Conservation (phyloP, 2,329 filamentous ascomycete species). For the Dactylellina haptotyla region DNA sequence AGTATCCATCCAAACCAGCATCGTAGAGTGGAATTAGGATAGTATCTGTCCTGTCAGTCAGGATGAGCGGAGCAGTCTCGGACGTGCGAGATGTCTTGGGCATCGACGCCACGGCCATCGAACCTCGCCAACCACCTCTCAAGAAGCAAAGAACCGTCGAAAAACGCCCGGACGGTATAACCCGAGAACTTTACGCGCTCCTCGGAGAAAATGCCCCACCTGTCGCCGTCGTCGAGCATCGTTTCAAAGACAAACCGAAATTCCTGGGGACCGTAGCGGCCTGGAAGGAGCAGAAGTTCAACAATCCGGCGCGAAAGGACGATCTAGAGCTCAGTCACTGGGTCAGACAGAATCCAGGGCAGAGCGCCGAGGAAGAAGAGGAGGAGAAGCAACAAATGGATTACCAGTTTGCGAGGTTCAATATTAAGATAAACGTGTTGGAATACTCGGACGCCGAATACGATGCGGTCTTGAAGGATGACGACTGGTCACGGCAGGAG, state of each 20-base stretch:
- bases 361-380: slow-evolving; percentile 57
- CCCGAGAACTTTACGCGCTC: slow-evolving; percentile 58
- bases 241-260: slow-evolving; percentile 58
- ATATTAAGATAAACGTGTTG: slow-evolving; percentile 80
- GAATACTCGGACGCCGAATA: slow-evolving; percentile 91
- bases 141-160: slow-evolving; percentile 59
- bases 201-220: slow-evolving; percentile 58
- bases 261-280: slow-evolving; percentile 58
- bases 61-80: slow-evolving; percentile 57
- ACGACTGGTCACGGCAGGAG: slow-evolving; percentile 89
- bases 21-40: background rate
- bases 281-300: slow-evolving; percentile 66
- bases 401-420: slow-evolving; percentile 82
- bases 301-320: slow-evolving; percentile 79
- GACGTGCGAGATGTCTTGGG: slow-evolving; percentile 58
- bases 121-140: slow-evolving; percentile 55
- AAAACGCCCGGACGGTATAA: slow-evolving; percentile 59
- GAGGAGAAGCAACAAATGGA: slow-evolving; percentile 61
- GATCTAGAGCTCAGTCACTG: slow-evolving; percentile 80
- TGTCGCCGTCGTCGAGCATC: slow-evolving; percentile 58
- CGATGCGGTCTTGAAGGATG: slow-evolving; percentile 74
- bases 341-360: slow-evolving; percentile 70
- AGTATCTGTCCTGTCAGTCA: background rate
- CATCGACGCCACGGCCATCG: slow-evolving; percentile 53
- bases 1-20: no score